Evolutionary conservation across 371 early-diverging fungal species (phyloP), one percentile per base, ranked within the genome.

Genomic region (Rhizopus microsporus): DNA sequence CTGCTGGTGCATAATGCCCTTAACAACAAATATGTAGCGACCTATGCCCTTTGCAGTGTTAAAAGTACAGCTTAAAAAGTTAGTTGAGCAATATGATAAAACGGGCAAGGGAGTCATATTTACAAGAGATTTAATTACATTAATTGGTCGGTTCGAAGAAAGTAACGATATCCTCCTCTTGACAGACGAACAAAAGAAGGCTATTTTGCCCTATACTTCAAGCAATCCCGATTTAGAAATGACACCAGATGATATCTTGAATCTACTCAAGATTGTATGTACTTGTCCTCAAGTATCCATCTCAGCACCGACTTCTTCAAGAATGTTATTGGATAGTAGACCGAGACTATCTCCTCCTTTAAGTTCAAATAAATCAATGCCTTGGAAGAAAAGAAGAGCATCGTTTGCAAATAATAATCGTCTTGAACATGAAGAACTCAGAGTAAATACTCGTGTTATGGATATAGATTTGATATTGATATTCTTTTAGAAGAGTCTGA

Each of bases 181-280:
- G 33, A 69, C 79, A 5, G 51, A 61, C 23, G 54, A 60, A 2
- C 79, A 78, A 60, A 75, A 74, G 50, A 71, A 56, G 39, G 75
- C 74, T n/a, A 75, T 78, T 42, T 62, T 66, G 48, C 75, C 79
- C 29, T 78, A 71, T 30, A 66, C 62, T 8, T 39, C 49, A 38
- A 59, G 62, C 17, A 73, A 71, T 55, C 79, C 79, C 44, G 79
- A 78, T 66, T 54, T 78, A 54, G 79, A 78, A 68, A 78, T 78
- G 75, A 74, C 70, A 39, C 60, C 74, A 59, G 76, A 78, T 44
- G 79, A 78, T 68, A 75, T 78, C 37, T 46, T 78, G 2, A 67
- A 68, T 35, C 64, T 78, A 10, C 52, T 78, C 23, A 75, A 68
- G 62, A 53, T 78, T 8, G 71, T 78, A 23, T 69, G 73, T 35